Conservation (phyloP, 1,284 basidiomycete species). For the Microbotryum lychnidis-dioicae region DNA sequence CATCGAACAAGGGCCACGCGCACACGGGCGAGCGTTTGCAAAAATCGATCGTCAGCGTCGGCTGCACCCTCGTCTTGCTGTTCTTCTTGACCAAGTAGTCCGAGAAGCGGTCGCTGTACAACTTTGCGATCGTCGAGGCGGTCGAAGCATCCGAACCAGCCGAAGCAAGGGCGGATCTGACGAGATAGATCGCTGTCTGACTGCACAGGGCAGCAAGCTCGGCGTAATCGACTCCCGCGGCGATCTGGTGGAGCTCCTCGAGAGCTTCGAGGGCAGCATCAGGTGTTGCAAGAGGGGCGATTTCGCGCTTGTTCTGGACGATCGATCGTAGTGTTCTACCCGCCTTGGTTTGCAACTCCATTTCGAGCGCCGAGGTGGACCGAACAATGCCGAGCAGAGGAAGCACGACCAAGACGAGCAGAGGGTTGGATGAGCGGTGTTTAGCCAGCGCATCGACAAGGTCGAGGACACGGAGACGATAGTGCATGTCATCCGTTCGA, state of each 20-base stretch:
- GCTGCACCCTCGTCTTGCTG: conserved; percentile 29
- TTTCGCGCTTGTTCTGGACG: conserved; percentile 23
- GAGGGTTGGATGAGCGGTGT: conserved; percentile 19
- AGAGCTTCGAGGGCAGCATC: conserved; percentile 25
- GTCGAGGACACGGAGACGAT: conserved; percentile 30
- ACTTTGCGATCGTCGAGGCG: conserved; percentile 6
- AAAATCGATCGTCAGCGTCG: conserved; percentile 20
- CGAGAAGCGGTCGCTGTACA: conserved; percentile 18
- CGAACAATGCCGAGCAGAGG: conserved; percentile 29
- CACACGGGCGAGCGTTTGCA: conserved; percentile 16
- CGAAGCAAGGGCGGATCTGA: conserved; percentile 20
- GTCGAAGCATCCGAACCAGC: conserved; percentile 12
- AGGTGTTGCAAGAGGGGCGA: conserved; percentile 4
- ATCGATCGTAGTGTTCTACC: conserved; percentile 24
- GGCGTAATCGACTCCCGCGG: conserved; percentile 15
- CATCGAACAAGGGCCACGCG: conserved; percentile 18
- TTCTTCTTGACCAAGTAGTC: conserved; percentile 30
- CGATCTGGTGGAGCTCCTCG: conserved; percentile 22
- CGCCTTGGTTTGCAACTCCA: conserved; percentile 27
- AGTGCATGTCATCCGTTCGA: conserved; percentile 28
- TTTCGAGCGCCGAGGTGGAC: conserved; percentile 19
- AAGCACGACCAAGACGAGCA: conserved; percentile 21
- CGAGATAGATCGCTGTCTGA: conserved; percentile 26
- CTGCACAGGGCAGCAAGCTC: conserved; percentile 22
- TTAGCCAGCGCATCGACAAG: conserved; percentile 29